Evolutionary conservation across 148 eudicot genomes (phyloP).

Genomic region (Fagopyrum tataricum): DNA sequence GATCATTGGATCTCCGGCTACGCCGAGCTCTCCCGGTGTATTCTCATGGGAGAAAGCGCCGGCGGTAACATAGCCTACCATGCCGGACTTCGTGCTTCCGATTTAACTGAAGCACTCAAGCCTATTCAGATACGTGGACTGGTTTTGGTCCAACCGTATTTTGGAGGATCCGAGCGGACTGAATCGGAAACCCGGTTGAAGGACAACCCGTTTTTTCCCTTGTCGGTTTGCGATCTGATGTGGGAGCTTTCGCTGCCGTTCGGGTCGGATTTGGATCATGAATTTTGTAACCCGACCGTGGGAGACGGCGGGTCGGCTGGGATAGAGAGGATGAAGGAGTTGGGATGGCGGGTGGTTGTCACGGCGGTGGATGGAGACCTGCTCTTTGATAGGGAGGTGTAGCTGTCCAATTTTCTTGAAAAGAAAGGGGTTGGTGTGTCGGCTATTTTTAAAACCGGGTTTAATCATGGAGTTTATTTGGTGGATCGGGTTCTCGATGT

Average conservation of each 20-base stretch:
- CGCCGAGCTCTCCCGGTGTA: conserved; percentile 37
- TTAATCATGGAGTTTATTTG: neutral
- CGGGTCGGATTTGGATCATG: conserved; percentile 38
- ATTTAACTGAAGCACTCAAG: conserved; percentile 15
- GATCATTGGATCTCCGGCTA: conserved; percentile 39
- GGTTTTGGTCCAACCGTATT: conserved; percentile 42
- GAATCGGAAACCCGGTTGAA: conserved; percentile 37
- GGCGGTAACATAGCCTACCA: conserved; percentile 56
- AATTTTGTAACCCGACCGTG: conserved; percentile 36
- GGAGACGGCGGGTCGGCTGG: conserved; percentile 18
- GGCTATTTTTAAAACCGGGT: neutral
- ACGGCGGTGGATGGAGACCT: conserved; percentile 31
- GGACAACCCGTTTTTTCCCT: conserved; percentile 22
- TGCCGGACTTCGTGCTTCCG: conserved; percentile 33
- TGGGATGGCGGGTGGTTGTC: conserved; percentile 32
- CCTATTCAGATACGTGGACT: conserved; percentile 47
- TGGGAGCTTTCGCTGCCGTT: conserved; percentile 46
- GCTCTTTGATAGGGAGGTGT: conserved; percentile 25
- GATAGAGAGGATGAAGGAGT: conserved; percentile 11
- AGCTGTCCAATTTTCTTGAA: conserved; percentile 17
- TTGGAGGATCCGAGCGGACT: conserved; percentile 42
- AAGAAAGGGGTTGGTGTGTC: conserved; percentile 16
- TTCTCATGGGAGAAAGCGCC: conserved; percentile 45
- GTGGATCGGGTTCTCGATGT: neutral
- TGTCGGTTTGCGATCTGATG: conserved; percentile 22